Conservation (phyloP, 768 basidiomycete genomes). For the Rhodotorula paludigena region DNA sequence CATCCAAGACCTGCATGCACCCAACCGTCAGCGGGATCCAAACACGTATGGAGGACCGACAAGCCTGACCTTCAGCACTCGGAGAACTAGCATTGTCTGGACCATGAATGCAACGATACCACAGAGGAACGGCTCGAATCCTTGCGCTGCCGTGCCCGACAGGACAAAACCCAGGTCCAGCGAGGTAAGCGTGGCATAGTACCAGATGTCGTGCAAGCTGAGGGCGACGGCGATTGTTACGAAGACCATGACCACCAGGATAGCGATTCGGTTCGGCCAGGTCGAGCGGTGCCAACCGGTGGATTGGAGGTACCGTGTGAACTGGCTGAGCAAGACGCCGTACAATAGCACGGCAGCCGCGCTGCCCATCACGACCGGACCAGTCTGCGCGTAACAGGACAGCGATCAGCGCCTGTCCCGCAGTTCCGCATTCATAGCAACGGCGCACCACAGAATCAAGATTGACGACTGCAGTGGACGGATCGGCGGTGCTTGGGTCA, state of each 20-base stretch:
- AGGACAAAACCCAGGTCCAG: neutral
- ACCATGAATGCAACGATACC: neutral
- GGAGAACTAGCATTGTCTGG: neutral
- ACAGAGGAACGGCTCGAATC: neutral
- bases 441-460: too few relatives aligned
- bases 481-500: too few relatives aligned
- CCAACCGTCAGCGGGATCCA: too few relatives aligned
- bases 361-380: neutral
- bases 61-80: neutral
- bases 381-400: neutral
- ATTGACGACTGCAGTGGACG: too few relatives aligned
- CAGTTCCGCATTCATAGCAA: too few relatives aligned
- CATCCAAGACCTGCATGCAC: too few relatives aligned
- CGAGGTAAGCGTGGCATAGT: neutral
- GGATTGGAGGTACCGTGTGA: neutral
- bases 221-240: neutral
- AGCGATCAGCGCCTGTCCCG: too few relatives aligned
- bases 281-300: neutral
- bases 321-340: neutral
- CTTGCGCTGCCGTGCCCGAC: neutral
- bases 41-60: too few relatives aligned
- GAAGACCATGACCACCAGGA: neutral
- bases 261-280: too few relatives aligned
- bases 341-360: neutral
- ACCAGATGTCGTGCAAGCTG: neutral